phyloP scores from a whole-genome alignment of 768 basidiomycete species.

The Boletus vinaceobasis region DNA sequence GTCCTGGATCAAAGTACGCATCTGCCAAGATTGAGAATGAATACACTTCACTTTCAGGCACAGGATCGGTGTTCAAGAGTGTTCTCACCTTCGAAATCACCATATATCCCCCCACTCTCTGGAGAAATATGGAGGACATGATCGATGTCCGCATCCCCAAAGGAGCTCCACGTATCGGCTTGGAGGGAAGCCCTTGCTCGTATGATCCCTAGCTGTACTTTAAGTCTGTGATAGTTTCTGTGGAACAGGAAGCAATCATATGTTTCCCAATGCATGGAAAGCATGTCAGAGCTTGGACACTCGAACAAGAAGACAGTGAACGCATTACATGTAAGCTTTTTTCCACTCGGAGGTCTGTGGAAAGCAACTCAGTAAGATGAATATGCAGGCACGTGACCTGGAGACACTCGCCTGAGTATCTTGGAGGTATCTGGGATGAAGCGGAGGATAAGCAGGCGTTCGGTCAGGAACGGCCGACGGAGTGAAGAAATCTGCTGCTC shows the following conservation, averaged over 20 bases:
- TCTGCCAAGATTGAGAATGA: constrained; percentile 2
- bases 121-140: background rate
- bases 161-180: constrained; percentile 12
- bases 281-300: background rate
- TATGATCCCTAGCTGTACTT: constrained; percentile 60
- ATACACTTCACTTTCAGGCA: background rate
- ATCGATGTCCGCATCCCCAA: constrained; percentile 3
- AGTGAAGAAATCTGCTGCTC: constrained; percentile 13
- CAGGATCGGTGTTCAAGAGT: background rate
- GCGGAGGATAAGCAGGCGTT: background rate
- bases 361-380: constrained; percentile 1
- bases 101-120: constrained; percentile 1
- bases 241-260: background rate
- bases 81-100: constrained; percentile 8
- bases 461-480: background rate
- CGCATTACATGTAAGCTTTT: constrained; percentile 31
- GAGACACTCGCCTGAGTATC: constrained; percentile 56
- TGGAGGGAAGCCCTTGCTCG: constrained; percentile 32
- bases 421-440: constrained; percentile 54
- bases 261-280: background rate
- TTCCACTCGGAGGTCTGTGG: constrained; percentile 62
- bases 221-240: constrained; percentile 73
- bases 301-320: background rate
- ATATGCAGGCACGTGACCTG: background rate
- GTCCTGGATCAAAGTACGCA: background rate